Evolutionary conservation across 2,329 filamentous ascomycete species (phyloP), one percentile per base, ranked within the genome.

Genomic region (Fusarium penzigii): DNA sequence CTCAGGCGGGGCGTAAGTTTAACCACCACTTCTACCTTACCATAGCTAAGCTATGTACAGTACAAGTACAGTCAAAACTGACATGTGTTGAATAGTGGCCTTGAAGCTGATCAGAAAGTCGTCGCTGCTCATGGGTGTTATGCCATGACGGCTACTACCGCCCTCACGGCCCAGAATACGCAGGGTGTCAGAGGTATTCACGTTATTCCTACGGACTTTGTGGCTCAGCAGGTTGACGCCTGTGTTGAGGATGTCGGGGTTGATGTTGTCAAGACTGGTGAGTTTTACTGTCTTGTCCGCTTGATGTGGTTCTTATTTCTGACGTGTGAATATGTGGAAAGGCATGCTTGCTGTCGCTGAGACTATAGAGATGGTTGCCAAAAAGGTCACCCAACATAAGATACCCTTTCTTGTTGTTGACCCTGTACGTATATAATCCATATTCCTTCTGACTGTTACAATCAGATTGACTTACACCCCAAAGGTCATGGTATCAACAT

Each of bases 71-170:
- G n/a, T n/a, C n/a, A n/a, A 6, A 34, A 29, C 49, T 57, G 36
- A 56, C 20, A 0, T 6, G 6, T 14, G 6, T 17, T 11, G 12
- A 20, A 36, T 65, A 96, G 92, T 50, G 94, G 93, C 46, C 84
- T 99, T 34, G 93, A 99, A 72, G 94, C 93, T 39, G 93, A 97
- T 70, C 92, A 97, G 68, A 96, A 96, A 70, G 92, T 96, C 55
- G 88, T 96, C 55, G 89, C 92, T 42, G 90, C 90, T 16, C 92
- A 97, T 81, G 87, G 88, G 53, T 94, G 90, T 75, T 97, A 97
- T 78, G 92, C 91, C 53, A 95, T 97, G 86, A 97, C 93, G 46
- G 91, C 92, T 17, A 97, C 93, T 10, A 95, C 93, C 13, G 93
- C 93, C 17, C 77, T 99, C 67, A 99, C 94, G n/a, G 92, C 91